Base-by-base conservation (phyloP, 2,329 filamentous ascomycete species). In the Calonectria ilicicola region DNA sequence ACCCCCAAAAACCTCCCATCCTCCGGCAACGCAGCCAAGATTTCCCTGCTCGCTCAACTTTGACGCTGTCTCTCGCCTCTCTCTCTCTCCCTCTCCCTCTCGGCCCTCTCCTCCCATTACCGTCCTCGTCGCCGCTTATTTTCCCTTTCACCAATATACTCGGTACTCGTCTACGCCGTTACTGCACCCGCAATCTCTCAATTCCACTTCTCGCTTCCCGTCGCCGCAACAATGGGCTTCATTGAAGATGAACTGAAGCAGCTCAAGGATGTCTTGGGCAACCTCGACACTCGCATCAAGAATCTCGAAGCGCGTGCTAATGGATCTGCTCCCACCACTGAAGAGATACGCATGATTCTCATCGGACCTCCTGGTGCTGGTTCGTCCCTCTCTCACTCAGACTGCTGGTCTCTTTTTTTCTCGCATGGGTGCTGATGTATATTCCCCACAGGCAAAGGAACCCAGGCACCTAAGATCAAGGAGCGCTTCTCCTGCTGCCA, bases 401-500 rank as follows among this genome's bases (percentile, higher is more conserved):
- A 12, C 8, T 15, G 27, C 10, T 19, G 7, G 12, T 51, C 19
- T 75, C 71, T 60, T 67, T 60, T 67, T 40, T 14, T 19, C 53
- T 65, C 63, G 29, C 27, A 14, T 51, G 35, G 47, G 51, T 69
- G 65, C 75, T 78, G 68, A 80, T 78, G 67, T 63, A 27, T 44
- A 62, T 72, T 40, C 67, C 72, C 65, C 67, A 53, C 82, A 98
- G 97, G 97, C 88, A 99, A 99, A 92, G 97, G 97, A 86, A 99
- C 97, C 49, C 97, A 99, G 87, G 97, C 97, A 72, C 97, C 97
- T 77, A 96, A 94, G 86, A 97, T 99, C 87, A 98, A 98, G 91
- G 96, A 98, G 83, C 97, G 95, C 89, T 99, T 96, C 88, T 95
- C 93, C 84, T 95, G 95, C 88, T 99, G 97, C 89, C 97, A 99